Evolutionary conservation across 2,329 filamentous ascomycete species (phyloP), one percentile per base, ranked within the genome.

Genomic region (Lithohypha guttulata): DNA sequence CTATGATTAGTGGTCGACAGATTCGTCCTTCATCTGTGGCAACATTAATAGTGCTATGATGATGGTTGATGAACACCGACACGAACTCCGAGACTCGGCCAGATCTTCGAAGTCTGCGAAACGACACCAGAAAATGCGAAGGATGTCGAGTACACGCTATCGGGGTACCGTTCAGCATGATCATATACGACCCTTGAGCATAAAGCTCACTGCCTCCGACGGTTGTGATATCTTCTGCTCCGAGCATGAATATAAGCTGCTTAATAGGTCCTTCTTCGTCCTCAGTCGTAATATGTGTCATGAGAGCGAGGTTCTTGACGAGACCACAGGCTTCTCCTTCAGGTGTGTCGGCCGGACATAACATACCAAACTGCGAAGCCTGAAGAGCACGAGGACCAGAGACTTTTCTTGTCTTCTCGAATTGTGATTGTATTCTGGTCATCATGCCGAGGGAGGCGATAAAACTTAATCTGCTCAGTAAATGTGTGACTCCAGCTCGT

Each of bases 271-370:
- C 84, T 57, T 96, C 91, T 41, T 95, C 86, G 41, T 93, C 85
- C 48, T 94, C 85, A 2, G 91, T 98, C 1, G 91, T 98, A 52
- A 98, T 96, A 56, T 98, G 93, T 36, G 93, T 98, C 91, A 98
- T 98, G 42, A 98, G 69, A 6, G 91, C 91, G 66, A 98, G 63
- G 56, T 98, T 98, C 70, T 98, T 98, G 51, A 98, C 87, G 42
- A 98, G 65, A 70, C 91, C 91, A 64, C 91, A 98, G 8, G 91
- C 87, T 66, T 98, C 91, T 63, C 91, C 91, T 79, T 98, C 91
- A 5, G 91, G 91, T 0, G 91, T 98, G 69, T 98, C 91, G 8
- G 91, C 93, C 0, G 87, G 83, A 57, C 91, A 98, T 39, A 98
- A 70, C 87, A 98, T 95, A 52, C 91, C 91, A 66, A 94, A 98